These are phyloP conservation scores for Saccharomycopsis olivae DNA, from an alignment of 805 yeast genomes.

Conservation along the genomic window DNA sequence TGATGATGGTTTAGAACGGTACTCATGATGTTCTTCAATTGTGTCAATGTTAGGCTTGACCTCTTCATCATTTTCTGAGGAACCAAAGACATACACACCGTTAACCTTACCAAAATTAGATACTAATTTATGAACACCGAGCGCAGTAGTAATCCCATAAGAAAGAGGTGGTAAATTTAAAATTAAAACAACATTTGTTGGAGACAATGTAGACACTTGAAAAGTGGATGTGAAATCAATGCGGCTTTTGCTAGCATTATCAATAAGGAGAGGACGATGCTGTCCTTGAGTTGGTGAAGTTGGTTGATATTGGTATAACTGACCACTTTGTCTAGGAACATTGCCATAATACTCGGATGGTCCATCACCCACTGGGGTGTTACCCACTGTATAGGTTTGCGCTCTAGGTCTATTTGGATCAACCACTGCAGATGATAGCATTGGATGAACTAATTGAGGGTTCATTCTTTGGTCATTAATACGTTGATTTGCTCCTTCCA, in stretches of 20 bases:
- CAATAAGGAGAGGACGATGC: constrained; percentile 32
- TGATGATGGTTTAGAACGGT: not conserved
- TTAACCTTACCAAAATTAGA: constrained; percentile 50
- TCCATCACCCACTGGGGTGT: constrained; percentile 17
- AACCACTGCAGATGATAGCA: constrained; percentile 2
- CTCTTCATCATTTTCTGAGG: not conserved
- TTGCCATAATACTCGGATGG: constrained; percentile 11
- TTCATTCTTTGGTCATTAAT: not conserved
- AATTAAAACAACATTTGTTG: constrained; percentile 66
- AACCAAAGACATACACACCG: constrained; percentile 45
- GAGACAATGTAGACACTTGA: constrained; percentile 60
- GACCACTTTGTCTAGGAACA: constrained; percentile 1
- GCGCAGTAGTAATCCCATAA: constrained; percentile 43
- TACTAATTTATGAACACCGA: constrained; percentile 42
- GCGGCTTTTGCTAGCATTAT: constrained; percentile 49
- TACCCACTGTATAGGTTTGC: constrained; percentile 28
- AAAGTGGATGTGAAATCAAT: constrained; percentile 60
- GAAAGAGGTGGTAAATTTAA: constrained; percentile 63
- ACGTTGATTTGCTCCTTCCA: not conserved
- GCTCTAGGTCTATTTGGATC: constrained; percentile 27
- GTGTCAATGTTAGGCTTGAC: constrained; percentile 5
- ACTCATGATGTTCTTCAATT: constrained; percentile 9
- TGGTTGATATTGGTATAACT: constrained; percentile 5
- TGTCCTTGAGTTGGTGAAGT: constrained; percentile 15
- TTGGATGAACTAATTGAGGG: not conserved